A percentile compares a stretch with the other conserved stretches of the same genome.
phyloP scores from a whole-genome alignment of 257 asterid genomes.

The Solanum pinnatisectum region DNA sequence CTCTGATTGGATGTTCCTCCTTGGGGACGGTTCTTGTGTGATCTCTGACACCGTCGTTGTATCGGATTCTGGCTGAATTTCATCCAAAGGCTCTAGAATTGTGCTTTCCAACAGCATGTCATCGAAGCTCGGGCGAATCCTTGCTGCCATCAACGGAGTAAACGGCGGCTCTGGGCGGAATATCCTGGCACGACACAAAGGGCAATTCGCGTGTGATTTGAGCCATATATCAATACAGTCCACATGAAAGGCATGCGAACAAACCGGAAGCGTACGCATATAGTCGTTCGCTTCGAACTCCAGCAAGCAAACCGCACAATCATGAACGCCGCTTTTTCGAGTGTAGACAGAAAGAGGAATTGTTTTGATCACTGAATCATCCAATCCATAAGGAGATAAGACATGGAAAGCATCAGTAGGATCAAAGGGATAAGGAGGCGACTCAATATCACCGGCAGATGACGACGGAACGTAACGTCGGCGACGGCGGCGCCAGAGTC shows the following conservation, averaged over 20 bases:
- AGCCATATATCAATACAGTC: slow-evolving; percentile 96
- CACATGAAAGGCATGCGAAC: slow-evolving; percentile 81
- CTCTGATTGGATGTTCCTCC: slow-evolving; percentile 49
- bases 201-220: slow-evolving; percentile 92
- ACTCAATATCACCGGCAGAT: slow-evolving; percentile 67
- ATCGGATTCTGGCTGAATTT: slow-evolving; percentile 41
- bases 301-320: slow-evolving; percentile 83
- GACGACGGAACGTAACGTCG: slow-evolving; percentile 63
- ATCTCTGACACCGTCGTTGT: slow-evolving; percentile 27
- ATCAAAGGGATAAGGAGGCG: slow-evolving; percentile 63
- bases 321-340: slow-evolving; percentile 45
- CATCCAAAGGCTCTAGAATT: slow-evolving; percentile 45
- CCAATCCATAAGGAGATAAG: slow-evolving; percentile 83
- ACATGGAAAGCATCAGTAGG: slow-evolving; percentile 55
- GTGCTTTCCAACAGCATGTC: slow-evolving; percentile 55
- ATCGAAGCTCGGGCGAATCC: slow-evolving; percentile 82
- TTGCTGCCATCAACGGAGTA: slow-evolving; percentile 79
- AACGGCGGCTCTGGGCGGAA: slow-evolving; percentile 75
- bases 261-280: slow-evolving; percentile 81
- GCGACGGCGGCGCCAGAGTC: slow-evolving; percentile 67
- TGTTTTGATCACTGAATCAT: slow-evolving; percentile 69
- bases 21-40: slow-evolving; percentile 48
- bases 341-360: slow-evolving; percentile 75
- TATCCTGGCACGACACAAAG: slow-evolving; percentile 81
- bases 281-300: slow-evolving; percentile 80